Conservation (phyloP, 1,284 basidiomycete species). For the Apiotrichum sp. region DNA sequence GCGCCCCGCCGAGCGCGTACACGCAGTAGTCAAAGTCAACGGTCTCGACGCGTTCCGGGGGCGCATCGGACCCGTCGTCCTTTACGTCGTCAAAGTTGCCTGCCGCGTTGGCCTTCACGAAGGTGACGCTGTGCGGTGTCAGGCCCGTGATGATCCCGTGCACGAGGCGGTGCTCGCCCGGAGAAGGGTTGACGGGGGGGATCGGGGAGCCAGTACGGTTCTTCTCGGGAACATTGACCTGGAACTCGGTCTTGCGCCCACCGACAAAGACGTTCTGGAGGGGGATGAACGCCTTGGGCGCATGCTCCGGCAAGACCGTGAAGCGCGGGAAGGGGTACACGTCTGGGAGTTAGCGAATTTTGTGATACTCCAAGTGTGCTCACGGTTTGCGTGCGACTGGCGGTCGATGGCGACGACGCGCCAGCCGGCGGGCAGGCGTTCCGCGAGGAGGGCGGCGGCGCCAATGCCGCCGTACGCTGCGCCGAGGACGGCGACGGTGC, state of each 20-base stretch:
- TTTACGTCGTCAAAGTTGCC: slow-evolving; percentile 13
- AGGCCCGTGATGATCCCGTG: slow-evolving; percentile 54
- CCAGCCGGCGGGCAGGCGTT: slow-evolving; percentile 57
- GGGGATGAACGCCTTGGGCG: slow-evolving; percentile 59
- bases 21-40: slow-evolving; percentile 48
- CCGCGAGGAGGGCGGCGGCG: slow-evolving; percentile 56
- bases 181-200: slow-evolving; percentile 18
- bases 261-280: slow-evolving; percentile 49
- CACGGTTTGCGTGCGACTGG: slow-evolving; percentile 53
- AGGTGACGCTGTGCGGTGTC: slow-evolving; percentile 49
- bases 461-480: slow-evolving; percentile 56
- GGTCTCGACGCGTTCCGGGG: slow-evolving; percentile 13
- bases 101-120: slow-evolving; percentile 37
- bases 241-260: slow-evolving; percentile 6
- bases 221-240: background rate
- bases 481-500: slow-evolving; percentile 57
- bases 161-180: slow-evolving; percentile 32
- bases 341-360: slow-evolving; percentile 25
- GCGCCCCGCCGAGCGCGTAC: slow-evolving; percentile 45
- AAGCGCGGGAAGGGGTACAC: slow-evolving; percentile 51
- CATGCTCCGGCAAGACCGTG: slow-evolving; percentile 47
- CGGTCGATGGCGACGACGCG: slow-evolving; percentile 62
- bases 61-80: slow-evolving; percentile 9
- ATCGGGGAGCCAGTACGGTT: background rate
- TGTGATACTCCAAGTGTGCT: slow-evolving; percentile 6